Conservation (phyloP, 2,329 filamentous ascomycete genomes). For the Fusarium oligoseptatum region DNA sequence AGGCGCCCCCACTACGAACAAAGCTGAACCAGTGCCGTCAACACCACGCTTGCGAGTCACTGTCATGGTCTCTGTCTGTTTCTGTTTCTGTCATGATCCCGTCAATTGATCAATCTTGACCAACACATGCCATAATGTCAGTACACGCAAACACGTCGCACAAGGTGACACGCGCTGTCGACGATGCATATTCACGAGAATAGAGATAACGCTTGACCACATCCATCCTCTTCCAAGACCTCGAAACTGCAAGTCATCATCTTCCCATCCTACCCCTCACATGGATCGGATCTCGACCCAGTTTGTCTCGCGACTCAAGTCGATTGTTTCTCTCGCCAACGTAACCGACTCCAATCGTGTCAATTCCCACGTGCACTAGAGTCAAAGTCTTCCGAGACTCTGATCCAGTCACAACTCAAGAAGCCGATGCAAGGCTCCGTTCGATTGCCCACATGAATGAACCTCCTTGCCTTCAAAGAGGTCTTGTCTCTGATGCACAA, state of each 20-base stretch:
- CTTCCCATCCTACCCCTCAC: slow-evolving; percentile 27
- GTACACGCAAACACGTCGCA: neutral
- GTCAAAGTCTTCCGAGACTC: slow-evolving; percentile 32
- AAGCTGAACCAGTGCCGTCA: slow-evolving; percentile 12
- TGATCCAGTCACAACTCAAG: slow-evolving; percentile 29
- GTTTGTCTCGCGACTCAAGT: slow-evolving; percentile 22
- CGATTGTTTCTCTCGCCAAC: slow-evolving; percentile 16
- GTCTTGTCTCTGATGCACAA: slow-evolving; percentile 18
- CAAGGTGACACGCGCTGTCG: neutral
- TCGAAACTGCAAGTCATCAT: slow-evolving; percentile 22
- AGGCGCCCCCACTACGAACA: slow-evolving; percentile 3
- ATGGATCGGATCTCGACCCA: slow-evolving; percentile 27
- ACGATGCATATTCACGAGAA: neutral
- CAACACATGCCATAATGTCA: neutral
- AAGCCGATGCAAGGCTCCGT: slow-evolving; percentile 14
- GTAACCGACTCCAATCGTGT: slow-evolving; percentile 19
- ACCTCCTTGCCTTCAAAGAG: slow-evolving; percentile 28
- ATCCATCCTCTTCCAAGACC: neutral
- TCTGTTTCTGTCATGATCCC: neutral
- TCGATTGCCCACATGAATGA: neutral
- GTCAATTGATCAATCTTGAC: neutral
- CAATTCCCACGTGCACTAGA: slow-evolving; percentile 42
- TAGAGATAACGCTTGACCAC: neutral
- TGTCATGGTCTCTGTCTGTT: neutral
- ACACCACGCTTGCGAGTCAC: slow-evolving; percentile 14